phyloP scores from a whole-genome alignment of 139 green algal species.

The Picochlorum costavermella region DNA sequence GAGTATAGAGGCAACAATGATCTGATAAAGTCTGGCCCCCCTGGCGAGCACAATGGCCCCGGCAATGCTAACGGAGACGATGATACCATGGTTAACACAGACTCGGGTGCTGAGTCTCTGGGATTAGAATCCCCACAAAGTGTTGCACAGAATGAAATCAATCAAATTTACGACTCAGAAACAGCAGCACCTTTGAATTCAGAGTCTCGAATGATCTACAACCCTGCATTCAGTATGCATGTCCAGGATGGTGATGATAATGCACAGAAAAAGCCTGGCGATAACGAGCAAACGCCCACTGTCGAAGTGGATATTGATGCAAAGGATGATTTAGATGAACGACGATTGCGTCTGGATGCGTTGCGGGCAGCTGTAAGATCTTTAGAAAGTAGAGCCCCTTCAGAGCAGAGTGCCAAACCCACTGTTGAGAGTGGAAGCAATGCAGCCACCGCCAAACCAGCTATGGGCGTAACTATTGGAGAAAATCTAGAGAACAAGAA shows the following conservation, averaged over 20 bases:
- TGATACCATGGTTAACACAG: background rate
- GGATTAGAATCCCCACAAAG: background rate
- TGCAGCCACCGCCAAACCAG: background rate
- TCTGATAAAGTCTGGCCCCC: background rate
- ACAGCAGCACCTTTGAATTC: background rate
- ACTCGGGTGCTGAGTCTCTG: too few species aligned
- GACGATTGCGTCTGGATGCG: conserved; percentile 5
- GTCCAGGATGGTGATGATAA: conserved; percentile 1
- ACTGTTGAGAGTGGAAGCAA: background rate
- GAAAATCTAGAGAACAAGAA: too few species aligned
- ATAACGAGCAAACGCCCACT: background rate
- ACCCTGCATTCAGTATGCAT: conserved; percentile 19
- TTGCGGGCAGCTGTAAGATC: conserved; percentile 23
- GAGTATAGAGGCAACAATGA: too few species aligned
- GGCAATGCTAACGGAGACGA: background rate
- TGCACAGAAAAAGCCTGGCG: background rate
- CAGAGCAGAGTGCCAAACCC: background rate
- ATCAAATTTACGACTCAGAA: background rate
- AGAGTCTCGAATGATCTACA: conserved; percentile 24
- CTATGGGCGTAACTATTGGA: too few species aligned
- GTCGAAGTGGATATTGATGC: background rate
- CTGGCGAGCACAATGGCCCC: background rate
- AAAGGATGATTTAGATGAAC: background rate
- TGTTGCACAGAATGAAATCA: background rate
- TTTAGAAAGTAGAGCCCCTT: conserved; percentile 12